phyloP scores from a whole-genome alignment of 495 filamentous ascomycete species.

The Aspergillus campestris region DNA sequence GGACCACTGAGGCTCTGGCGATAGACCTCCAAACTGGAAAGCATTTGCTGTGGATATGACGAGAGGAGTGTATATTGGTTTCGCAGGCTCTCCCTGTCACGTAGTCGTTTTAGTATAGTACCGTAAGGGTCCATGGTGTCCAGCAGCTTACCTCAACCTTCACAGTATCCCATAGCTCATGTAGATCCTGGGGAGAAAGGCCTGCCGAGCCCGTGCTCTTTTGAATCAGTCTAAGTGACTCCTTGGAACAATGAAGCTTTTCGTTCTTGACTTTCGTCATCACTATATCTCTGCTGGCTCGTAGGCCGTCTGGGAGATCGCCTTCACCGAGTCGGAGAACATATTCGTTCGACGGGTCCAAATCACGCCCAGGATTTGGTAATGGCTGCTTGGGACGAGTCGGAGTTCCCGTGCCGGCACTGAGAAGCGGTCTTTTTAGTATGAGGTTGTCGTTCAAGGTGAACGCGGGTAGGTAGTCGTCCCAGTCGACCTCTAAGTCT shows the following conservation, averaged over 20 bases:
- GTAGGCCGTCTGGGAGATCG: constrained; percentile 23
- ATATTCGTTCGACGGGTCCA: constrained; percentile 29
- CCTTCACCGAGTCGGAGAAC: neutral
- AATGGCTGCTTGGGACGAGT: neutral
- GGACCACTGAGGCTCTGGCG: no score
- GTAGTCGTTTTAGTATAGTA: no score
- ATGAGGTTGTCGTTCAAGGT: constrained; percentile 26
- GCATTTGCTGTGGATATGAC: neutral
- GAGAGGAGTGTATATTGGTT: neutral
- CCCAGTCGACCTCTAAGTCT: constrained; percentile 6
- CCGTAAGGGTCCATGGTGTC: neutral
- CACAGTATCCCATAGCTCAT: no score
- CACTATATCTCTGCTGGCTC: constrained; percentile 18
- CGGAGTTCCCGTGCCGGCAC: constrained; percentile 36
- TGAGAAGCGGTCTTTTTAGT: constrained; percentile 44
- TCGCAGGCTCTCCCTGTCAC: neutral
- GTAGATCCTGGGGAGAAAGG: no score
- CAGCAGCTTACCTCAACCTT: neutral
- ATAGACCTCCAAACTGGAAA: no score
- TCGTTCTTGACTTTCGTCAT: constrained; percentile 14
- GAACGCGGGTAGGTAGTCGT: constrained; percentile 23
- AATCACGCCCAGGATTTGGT: neutral
- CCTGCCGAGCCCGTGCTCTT: neutral
- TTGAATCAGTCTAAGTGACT: constrained; percentile 11
- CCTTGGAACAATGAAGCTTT: constrained; percentile 14